Evolutionary conservation across 371 early-diverging fungal species (phyloP).

Genomic region (Apophysomyces sp.): DNA sequence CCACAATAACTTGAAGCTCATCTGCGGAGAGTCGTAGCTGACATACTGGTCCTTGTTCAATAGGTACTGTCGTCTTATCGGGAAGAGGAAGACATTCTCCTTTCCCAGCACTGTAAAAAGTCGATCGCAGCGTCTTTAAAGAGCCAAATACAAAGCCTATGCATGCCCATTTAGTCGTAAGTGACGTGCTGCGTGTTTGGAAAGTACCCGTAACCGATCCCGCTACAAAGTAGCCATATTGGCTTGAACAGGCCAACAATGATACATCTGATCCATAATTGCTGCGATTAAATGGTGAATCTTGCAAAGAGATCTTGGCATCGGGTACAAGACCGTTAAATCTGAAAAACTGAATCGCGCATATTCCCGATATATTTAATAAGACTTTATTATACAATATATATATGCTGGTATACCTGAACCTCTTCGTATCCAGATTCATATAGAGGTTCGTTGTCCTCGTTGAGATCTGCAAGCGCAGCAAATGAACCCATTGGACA

Average conservation of each 20-base stretch:
- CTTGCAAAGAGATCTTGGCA: slow-evolving; percentile 37
- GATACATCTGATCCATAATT: slow-evolving; percentile 35
- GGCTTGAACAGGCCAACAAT: slow-evolving; percentile 34
- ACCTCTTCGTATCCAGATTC: not conserved
- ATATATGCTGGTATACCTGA: not conserved
- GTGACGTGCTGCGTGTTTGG: not conserved
- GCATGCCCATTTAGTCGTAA: not conserved
- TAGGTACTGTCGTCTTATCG: slow-evolving; percentile 9
- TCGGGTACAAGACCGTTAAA: slow-evolving; percentile 41
- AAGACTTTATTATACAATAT: not conserved
- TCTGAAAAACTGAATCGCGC: slow-evolving; percentile 28
- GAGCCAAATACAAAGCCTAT: slow-evolving; percentile 40
- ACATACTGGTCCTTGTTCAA: slow-evolving; percentile 26
- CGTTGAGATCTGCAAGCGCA: not conserved
- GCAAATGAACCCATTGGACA: not conserved
- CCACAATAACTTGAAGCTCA: slow-evolving; percentile 28
- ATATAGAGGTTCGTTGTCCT: not conserved
- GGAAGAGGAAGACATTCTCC: slow-evolving; percentile 15
- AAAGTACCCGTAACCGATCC: slow-evolving; percentile 30
- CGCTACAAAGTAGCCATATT: slow-evolving; percentile 39
- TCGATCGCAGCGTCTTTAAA: slow-evolving; percentile 25
- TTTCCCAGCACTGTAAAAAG: slow-evolving; percentile 26
- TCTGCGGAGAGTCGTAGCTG: slow-evolving; percentile 35
- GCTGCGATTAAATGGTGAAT: slow-evolving; percentile 18
- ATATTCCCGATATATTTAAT: not conserved